phyloP scores from a whole-genome alignment of 495 filamentous ascomycete genomes.

The Daldinia vernicosa region DNA sequence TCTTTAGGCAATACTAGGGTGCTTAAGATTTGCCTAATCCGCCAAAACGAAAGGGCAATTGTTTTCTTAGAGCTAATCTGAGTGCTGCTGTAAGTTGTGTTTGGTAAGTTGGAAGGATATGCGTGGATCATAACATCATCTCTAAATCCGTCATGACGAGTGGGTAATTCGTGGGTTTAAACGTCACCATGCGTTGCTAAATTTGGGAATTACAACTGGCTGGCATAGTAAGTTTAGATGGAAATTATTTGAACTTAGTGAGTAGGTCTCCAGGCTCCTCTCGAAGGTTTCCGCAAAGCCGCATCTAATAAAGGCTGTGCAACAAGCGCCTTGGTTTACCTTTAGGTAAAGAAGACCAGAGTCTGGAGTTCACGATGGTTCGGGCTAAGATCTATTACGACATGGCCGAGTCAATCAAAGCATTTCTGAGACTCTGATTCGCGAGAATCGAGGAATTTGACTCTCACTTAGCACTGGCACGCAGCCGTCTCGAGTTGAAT shows the following conservation, averaged over 20 bases:
- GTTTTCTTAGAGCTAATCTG: background rate
- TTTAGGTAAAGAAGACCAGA: background rate
- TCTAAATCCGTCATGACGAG: background rate
- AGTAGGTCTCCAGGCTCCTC: background rate
- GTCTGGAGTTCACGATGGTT: background rate
- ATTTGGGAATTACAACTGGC: background rate
- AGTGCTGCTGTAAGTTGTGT: background rate
- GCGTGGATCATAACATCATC: background rate
- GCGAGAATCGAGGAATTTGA: background rate
- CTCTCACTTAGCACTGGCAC: conserved; percentile 1
- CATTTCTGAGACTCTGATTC: conserved; percentile 7
- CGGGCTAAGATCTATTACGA: conserved; percentile 15
- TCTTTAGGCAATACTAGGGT: background rate
- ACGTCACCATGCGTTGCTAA: background rate
- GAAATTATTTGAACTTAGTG: background rate
- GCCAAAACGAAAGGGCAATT: background rate
- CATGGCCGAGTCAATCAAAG: conserved; percentile 22
- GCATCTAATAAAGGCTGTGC: background rate
- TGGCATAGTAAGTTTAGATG: background rate
- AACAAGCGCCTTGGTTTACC: background rate
- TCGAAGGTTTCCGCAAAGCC: background rate
- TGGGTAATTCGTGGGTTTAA: background rate
- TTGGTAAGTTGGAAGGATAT: background rate
- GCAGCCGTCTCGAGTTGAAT: background rate
- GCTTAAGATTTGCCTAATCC: background rate